phyloP scores from a whole-genome alignment of 208 protist species.

The Trypanosoma cruzi region DNA sequence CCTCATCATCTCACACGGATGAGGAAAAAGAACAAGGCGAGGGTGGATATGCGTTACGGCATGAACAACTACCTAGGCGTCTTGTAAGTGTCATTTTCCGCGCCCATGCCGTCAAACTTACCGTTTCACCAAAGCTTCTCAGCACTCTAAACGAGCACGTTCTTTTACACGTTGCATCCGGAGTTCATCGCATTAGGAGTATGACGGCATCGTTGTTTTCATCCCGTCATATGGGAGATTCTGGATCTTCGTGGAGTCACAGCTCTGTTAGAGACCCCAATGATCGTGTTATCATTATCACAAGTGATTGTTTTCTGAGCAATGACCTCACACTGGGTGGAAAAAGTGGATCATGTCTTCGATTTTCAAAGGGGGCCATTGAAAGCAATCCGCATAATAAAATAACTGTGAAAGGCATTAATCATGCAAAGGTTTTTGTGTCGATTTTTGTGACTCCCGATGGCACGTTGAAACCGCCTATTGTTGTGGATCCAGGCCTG shows the following conservation, averaged over 20 bases:
- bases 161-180: constrained; percentile 27
- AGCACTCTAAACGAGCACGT: constrained; percentile 32
- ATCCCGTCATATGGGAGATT: background rate
- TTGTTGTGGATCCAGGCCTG: constrained; percentile 43
- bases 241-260: constrained; percentile 3
- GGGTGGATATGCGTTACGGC: background rate
- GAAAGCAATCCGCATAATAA: constrained; percentile 26
- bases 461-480: constrained; percentile 25
- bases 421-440: constrained; percentile 44
- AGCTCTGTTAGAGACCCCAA: constrained; percentile 7
- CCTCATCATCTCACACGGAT: background rate
- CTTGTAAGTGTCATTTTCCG: constrained; percentile 26
- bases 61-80: constrained; percentile 18
- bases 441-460: constrained; percentile 25
- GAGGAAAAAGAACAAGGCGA: background rate
- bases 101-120: constrained; percentile 28
- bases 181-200: constrained; percentile 18
- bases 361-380: constrained; percentile 30
- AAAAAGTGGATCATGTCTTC: constrained; percentile 25
- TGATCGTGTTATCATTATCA: constrained; percentile 15
- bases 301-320: constrained; percentile 24
- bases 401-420: constrained; percentile 36
- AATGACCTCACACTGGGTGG: constrained; percentile 42
- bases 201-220: background rate
- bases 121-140: constrained; percentile 36